Conservation (phyloP, 2,329 filamentous ascomycete species). For the Leptographium radiaticola region DNA sequence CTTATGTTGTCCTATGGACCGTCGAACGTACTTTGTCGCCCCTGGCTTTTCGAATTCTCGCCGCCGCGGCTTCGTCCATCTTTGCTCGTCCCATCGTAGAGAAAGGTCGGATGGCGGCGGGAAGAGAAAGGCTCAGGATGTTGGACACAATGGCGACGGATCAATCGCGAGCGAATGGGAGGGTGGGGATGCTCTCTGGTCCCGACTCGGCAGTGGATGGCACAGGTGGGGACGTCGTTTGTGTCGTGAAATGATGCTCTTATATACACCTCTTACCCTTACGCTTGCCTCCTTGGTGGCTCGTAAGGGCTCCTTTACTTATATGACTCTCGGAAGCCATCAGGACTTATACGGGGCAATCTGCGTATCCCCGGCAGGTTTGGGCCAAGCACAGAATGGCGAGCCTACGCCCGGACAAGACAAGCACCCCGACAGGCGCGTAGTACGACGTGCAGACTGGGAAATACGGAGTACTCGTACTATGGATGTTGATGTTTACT, state of each 20-base stretch:
- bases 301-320: too few relatives aligned
- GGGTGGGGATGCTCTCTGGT: not conserved
- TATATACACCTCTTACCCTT: not conserved
- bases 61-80: slow-evolving; percentile 29
- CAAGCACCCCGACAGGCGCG: not conserved
- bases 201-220: not conserved
- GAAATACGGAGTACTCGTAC: not conserved
- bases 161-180: not conserved
- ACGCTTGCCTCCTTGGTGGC: not conserved
- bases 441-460: not conserved
- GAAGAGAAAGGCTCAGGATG: too few relatives aligned
- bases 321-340: not conserved
- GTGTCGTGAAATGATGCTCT: not conserved
- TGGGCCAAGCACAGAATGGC: not conserved
- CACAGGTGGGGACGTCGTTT: not conserved
- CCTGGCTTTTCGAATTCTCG: slow-evolving; percentile 27
- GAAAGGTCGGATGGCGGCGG: not conserved
- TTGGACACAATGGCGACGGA: not conserved
- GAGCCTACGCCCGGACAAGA: not conserved
- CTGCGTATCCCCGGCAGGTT: not conserved
- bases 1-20: not conserved
- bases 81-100: slow-evolving; percentile 20
- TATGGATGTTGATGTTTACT: not conserved
- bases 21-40: slow-evolving; percentile 22
- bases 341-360: not conserved